phyloP scores from a whole-genome alignment of 2,329 filamentous ascomycete genomes.

The Aspergillus terreus region DNA sequence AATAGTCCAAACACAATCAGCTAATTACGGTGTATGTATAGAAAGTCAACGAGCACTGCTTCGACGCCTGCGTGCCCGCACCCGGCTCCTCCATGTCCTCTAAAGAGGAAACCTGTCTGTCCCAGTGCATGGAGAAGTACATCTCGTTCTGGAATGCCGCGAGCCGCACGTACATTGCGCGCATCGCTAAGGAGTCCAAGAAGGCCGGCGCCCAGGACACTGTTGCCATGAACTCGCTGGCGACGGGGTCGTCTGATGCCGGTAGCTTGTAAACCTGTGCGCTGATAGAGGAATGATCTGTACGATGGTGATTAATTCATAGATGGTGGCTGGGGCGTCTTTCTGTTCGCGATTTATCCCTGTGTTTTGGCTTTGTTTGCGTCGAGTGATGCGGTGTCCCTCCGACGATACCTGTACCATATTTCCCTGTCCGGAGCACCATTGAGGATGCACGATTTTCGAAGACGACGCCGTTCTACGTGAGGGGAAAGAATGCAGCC shows the following conservation, averaged over 20 bases:
- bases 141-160: slow-evolving; percentile 75
- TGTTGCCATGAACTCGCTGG: slow-evolving; percentile 17
- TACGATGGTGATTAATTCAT: neutral
- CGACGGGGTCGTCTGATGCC: slow-evolving; percentile 8
- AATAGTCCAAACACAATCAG: neutral
- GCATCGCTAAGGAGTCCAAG: slow-evolving; percentile 57
- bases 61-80: slow-evolving; percentile 70
- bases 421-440: neutral
- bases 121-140: slow-evolving; percentile 80
- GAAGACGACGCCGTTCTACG: neutral
- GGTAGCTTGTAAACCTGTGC: slow-evolving; percentile 3
- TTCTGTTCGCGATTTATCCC: neutral
- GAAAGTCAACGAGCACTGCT: slow-evolving; percentile 81
- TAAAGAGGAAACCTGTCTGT: slow-evolving; percentile 68
- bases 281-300: neutral
- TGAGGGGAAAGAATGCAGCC: neutral
- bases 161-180: slow-evolving; percentile 63
- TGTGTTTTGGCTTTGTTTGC: neutral
- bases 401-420: neutral
- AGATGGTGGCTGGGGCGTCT: neutral
- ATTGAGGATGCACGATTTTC: neutral
- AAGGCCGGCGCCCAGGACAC: slow-evolving; percentile 28
- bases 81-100: slow-evolving; percentile 63
- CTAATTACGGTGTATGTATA: slow-evolving; percentile 28
- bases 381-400: neutral